Evolutionary conservation across 805 yeast genomes (phyloP), one percentile per base, ranked within the genome.

Genomic region (Candida pseudofarinosa): DNA sequence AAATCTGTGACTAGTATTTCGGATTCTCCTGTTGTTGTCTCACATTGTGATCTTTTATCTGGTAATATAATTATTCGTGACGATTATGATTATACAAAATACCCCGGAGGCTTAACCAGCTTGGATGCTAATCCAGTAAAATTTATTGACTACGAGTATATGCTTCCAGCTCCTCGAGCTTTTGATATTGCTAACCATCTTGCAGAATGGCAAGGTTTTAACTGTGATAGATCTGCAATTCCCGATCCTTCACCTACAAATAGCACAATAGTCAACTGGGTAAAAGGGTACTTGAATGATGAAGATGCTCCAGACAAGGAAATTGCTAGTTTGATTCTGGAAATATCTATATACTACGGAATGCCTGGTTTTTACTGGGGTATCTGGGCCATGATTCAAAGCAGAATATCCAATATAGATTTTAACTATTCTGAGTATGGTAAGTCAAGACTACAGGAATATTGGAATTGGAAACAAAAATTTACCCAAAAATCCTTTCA

Each of bases 291-390:
- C 53, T 62, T 85, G 33, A 62, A 67, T 35, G 53, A 62, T 35
- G 47, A 51, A 4, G 41, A 59, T 30, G 65, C 68, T 2, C 26
- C 57, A 10, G 39, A 43, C 1, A 61, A 57, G 6, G 56, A 65
- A 18, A 62, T 82, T 4, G 70, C 70, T 41, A 48, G 46, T 1
- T 61, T 84, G 23, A 74, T 84, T 16, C 59, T 65, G 10, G 90
- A 85, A 56, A 72, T 85, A 17, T 60, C 67, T 12, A 58, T 72
- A 3, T 83, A 76, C 67, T 85, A 83, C 66, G 93, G 93, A 0
- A 62, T 85, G 62, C 93, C 93, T 0, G 93, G 91, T 0, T 82
- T 85, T 54, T 85, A 83, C 58, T 85, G 93, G 93, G 90, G 91
- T 1, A 73, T 85, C 7, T 85, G 93, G 93, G 80, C 89, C 2